Percentiles rank a stretch among this genome's conserved stretches.
phyloP scores from a whole-genome alignment of 1,284 basidiomycete genomes.

The Tylopilus orsonianus region DNA sequence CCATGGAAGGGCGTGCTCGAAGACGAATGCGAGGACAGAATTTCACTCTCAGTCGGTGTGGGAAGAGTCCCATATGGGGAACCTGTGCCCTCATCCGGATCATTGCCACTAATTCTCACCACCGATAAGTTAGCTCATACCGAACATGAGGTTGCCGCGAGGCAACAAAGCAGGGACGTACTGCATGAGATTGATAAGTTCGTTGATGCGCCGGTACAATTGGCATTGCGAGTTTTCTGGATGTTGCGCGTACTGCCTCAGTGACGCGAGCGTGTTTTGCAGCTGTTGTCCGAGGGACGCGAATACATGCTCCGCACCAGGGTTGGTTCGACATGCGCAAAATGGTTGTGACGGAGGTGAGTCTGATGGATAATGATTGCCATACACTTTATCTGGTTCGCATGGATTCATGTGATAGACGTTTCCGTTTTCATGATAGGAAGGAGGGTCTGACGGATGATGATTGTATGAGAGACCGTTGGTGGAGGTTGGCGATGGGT shows the following conservation, averaged over 20 bases:
- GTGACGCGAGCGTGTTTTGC: slow-evolving; percentile 51
- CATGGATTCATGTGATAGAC: slow-evolving; percentile 46
- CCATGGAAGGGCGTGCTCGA: slow-evolving; percentile 49
- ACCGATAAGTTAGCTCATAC: slow-evolving; percentile 33
- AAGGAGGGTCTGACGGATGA: slow-evolving; percentile 37
- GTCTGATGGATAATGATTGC: slow-evolving; percentile 41
- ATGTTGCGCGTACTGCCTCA: slow-evolving; percentile 64
- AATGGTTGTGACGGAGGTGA: slow-evolving; percentile 41
- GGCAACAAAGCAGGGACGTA: slow-evolving; percentile 42
- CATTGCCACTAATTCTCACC: slow-evolving; percentile 44
- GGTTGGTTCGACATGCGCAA: slow-evolving; percentile 65
- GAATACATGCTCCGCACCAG: slow-evolving; percentile 56
- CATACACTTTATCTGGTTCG: slow-evolving; percentile 45
- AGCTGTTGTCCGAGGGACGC: slow-evolving; percentile 64
- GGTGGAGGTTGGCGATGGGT: slow-evolving; percentile 35
- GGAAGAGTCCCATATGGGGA: slow-evolving; percentile 44
- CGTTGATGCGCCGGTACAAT: slow-evolving; percentile 58
- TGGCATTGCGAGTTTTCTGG: slow-evolving; percentile 51
- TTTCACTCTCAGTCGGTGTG: slow-evolving; percentile 62
- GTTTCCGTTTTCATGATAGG: slow-evolving; percentile 47
- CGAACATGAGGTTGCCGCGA: slow-evolving; percentile 33
- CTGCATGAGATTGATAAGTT: slow-evolving; percentile 66
- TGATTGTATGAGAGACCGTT: slow-evolving; percentile 36
- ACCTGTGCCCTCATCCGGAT: slow-evolving; percentile 40
- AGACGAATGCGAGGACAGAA: slow-evolving; percentile 66